Base-by-base conservation (phyloP, 345 rosid genomes). In the Laguncularia racemosa region DNA sequence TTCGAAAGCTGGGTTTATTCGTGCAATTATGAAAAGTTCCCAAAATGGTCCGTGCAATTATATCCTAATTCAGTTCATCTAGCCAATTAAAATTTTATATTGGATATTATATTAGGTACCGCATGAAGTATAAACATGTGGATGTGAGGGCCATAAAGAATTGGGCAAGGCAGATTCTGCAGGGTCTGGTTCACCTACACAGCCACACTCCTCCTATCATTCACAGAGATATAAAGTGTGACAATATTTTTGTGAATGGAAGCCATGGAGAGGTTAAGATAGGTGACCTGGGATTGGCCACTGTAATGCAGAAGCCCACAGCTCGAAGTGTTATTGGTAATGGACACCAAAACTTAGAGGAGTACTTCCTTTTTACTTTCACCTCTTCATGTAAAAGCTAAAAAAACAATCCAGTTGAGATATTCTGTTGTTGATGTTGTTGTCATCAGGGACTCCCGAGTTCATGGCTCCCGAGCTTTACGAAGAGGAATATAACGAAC, bases 381-480 rank as follows among this genome's bases (percentile, higher is more conserved):
- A 20, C 13, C 48, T 48, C 15, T 43, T 19, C 47, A n/a, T 48
- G 33, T 12, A 52, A 50, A 45, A 40, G 18, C 23, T 44, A 52
- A 47, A 54, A 46, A 16, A 44, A 45, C 47, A 16, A 44, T 21
- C 15, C 63, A 13, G 47, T 44, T 16, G n/a, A 53, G 23, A 21
- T 44, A 46, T 54, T 14, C 28, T 23, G 48, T 53, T 11, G 12
- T 45, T 50, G n/a, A 14, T 48, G n/a, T 46, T 67, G 26, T 56
- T 26, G 49, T 28, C 52, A 26, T 21, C 57, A 74, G 78, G 92
- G 55, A 85, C 92, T 60, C 92, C 92, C 16, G 88, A 85, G 61
- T 85, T 82, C 62, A 84, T 84, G 91, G 88, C 88, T 48, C 88
- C 85, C 0, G 91, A 79, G 77, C 83, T 84, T 45, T 84, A 85